Conservation (phyloP, 176 grass and related monocot species). For the Cenchrus purpureus region DNA sequence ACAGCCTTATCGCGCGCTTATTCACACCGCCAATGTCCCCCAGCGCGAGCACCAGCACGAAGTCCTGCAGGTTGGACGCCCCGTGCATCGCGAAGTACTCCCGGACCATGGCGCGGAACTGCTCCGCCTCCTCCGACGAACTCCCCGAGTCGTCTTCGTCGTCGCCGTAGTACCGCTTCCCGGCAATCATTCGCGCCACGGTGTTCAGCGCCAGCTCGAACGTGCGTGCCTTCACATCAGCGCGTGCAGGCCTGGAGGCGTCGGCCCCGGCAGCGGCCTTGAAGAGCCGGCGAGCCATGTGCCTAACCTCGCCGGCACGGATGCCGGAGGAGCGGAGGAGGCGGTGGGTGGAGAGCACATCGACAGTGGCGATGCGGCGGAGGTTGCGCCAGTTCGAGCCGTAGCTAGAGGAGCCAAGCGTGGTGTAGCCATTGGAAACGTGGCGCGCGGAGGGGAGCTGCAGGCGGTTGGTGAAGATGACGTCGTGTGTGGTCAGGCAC, state of each 20-base stretch:
- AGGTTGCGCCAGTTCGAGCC: conserved; percentile 64
- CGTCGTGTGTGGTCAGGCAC: conserved; percentile 62
- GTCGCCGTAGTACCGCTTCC: conserved; percentile 48
- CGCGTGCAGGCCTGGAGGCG: background rate
- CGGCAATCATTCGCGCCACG: conserved; percentile 40
- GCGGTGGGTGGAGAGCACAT: conserved; percentile 54
- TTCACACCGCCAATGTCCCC: conserved; percentile 36
- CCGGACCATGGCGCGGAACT: conserved; percentile 31
- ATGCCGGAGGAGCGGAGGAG: conserved; percentile 36
- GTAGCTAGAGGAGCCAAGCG: conserved; percentile 51
- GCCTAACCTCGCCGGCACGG: conserved; percentile 42
- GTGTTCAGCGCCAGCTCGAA: conserved; percentile 60
- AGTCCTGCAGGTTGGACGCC: conserved; percentile 54
- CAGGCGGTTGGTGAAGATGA: conserved; percentile 69
- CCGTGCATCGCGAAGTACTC: conserved; percentile 44
- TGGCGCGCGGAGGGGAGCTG: conserved; percentile 48
- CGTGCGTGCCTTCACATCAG: conserved; percentile 34
- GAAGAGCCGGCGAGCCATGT: conserved; percentile 44
- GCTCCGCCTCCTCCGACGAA: conserved; percentile 20
- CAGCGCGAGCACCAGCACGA: conserved; percentile 38
- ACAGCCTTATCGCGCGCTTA: conserved; percentile 7
- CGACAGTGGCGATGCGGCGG: conserved; percentile 59
- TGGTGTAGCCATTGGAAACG: conserved; percentile 53
- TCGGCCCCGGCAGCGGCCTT: background rate
- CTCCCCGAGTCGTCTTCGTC: background rate